phyloP scores from a whole-genome alignment of 257 asterid genomes.

The Cruciata laevipes region DNA sequence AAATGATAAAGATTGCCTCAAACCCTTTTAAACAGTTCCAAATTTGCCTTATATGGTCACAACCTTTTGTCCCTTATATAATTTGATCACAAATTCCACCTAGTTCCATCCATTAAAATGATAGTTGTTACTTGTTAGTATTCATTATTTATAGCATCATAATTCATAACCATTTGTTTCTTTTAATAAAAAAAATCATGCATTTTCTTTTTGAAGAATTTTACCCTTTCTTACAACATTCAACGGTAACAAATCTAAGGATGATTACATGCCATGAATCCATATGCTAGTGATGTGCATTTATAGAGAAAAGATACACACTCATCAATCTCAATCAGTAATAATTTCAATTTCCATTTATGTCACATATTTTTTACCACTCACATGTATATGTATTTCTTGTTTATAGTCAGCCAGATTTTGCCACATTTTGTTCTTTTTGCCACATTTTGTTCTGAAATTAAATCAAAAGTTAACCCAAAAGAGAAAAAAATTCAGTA shows the following conservation, averaged over 20 bases:
- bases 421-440: neutral
- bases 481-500: neutral
- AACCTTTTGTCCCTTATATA: too few species aligned
- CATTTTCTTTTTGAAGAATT: neutral
- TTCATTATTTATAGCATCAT: neutral
- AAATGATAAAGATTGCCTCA: too few species aligned
- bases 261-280: neutral
- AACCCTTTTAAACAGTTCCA: neutral
- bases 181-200: too few species aligned
- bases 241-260: neutral
- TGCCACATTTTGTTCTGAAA: neutral
- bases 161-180: neutral
- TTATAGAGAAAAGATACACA: neutral
- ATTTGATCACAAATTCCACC: neutral
- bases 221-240: neutral
- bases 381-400: neutral
- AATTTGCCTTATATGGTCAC: neutral
- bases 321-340: neutral
- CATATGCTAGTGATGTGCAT: neutral
- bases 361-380: neutral
- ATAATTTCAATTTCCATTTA: neutral
- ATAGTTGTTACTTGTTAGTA: too few species aligned
- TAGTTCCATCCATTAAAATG: too few species aligned
- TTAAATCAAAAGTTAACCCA: neutral
- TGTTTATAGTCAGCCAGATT: neutral